Percentiles rank a stretch among this genome's conserved stretches.
Evolutionary conservation across 2,329 filamentous ascomycete genomes (phyloP).

Genomic region (Aspergillus pseudonomiae): DNA sequence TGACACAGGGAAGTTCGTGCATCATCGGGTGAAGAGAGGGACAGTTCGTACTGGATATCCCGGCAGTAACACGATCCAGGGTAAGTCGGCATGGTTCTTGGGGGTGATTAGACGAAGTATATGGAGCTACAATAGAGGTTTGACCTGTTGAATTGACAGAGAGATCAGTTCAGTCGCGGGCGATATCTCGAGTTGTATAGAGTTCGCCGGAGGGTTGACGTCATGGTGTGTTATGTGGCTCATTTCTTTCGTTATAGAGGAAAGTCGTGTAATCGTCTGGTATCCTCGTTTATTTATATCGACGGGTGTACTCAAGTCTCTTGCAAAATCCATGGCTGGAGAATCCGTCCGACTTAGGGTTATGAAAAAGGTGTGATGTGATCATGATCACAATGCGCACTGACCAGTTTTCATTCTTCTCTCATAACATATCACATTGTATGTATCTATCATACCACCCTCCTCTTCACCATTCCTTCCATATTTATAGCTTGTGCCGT

Average conservation of each 20-base stretch:
- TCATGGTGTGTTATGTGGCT: background rate
- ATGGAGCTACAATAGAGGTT: background rate
- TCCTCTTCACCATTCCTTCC: background rate
- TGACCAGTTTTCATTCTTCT: background rate
- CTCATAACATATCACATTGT: background rate
- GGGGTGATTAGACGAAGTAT: background rate
- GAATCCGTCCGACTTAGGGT: background rate
- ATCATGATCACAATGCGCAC: background rate
- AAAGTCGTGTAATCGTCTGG: background rate
- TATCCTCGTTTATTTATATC: background rate
- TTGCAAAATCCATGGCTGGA: background rate
- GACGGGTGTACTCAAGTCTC: background rate
- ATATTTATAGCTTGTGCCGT: background rate
- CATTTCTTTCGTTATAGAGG: background rate
- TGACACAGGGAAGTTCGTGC: conserved; percentile 58
- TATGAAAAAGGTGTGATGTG: background rate
- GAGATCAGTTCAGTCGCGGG: background rate
- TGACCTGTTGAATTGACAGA: background rate
- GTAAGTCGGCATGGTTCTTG: conserved; percentile 31
- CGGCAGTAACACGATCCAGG: conserved; percentile 54
- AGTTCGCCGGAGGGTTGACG: background rate
- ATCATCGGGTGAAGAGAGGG: conserved; percentile 48
- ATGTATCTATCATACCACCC: background rate
- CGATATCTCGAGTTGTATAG: background rate
- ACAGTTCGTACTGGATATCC: conserved; percentile 51